These are phyloP conservation scores for Papiliotrema laurentii DNA, from an alignment of 1,284 basidiomycete species.

Conservation along the genomic window DNA sequence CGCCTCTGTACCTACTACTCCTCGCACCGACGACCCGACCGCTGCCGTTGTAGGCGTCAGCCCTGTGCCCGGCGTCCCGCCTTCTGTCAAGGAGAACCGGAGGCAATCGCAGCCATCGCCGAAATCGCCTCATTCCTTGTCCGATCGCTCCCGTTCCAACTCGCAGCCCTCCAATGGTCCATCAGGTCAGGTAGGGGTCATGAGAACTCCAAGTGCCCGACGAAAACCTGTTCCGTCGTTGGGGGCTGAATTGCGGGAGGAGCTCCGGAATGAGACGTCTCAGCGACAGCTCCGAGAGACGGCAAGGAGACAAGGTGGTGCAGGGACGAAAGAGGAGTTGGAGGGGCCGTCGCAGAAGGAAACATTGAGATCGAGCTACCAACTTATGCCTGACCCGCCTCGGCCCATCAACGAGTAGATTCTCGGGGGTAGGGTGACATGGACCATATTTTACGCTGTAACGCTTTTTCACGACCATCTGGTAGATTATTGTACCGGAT, in stretches of 20 bases:
- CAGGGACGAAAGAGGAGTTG: slow-evolving; percentile 3
- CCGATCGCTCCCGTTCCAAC: background rate
- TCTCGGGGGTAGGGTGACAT: background rate
- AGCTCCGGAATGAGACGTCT: slow-evolving; percentile 18
- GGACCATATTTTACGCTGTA: no score
- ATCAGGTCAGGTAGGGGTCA: slow-evolving; percentile 2
- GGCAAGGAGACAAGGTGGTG: slow-evolving; percentile 5
- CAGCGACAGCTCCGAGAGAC: slow-evolving; percentile 1
- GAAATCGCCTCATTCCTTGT: background rate
- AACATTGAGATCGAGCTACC: background rate
- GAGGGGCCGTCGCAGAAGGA: background rate
- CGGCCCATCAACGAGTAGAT: slow-evolving; percentile 2
- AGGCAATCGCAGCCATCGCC: background rate
- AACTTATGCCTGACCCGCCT: slow-evolving; percentile 8
- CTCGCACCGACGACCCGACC: background rate
- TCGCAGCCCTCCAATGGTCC: slow-evolving; percentile 1
- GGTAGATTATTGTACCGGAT: no score
- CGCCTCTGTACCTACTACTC: slow-evolving; percentile 5
- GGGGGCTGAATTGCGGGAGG: slow-evolving; percentile 22
- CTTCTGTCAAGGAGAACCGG: background rate
- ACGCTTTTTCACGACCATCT: no score
- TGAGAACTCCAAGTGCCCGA: background rate
- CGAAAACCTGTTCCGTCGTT: slow-evolving; percentile 32
- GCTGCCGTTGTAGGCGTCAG: background rate
- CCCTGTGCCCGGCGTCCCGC: background rate